A percentile compares a stretch with the other conserved stretches of the same genome.
phyloP scores from a whole-genome alignment of 306 rosid species.

The Prunus mira region DNA sequence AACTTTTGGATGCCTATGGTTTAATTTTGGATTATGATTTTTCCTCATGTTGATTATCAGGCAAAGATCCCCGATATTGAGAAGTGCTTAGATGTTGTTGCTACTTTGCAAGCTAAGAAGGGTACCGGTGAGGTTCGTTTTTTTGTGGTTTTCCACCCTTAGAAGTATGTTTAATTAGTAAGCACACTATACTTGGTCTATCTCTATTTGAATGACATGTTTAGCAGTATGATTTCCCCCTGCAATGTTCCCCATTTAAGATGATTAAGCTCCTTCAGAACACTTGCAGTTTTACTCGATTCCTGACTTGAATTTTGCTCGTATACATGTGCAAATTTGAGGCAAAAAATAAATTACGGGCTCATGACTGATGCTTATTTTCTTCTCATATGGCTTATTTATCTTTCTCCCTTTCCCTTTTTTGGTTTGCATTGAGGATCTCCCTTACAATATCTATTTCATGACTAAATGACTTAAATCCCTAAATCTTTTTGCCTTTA shows the following conservation, averaged over 20 bases:
- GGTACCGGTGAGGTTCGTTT: conserved; percentile 96
- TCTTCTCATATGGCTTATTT: conserved; percentile 7
- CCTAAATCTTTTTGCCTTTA: background rate
- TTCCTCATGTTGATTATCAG: conserved; percentile 44
- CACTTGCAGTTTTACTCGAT: background rate
- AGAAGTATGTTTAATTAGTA: background rate
- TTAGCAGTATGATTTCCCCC: background rate
- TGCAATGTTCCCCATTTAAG: background rate
- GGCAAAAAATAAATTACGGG: background rate
- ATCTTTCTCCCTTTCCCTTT: background rate
- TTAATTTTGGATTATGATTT: background rate
- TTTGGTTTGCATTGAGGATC: background rate
- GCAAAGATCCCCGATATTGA: conserved; percentile 96
- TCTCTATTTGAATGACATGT: background rate
- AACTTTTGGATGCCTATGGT: background rate
- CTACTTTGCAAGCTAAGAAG: conserved; percentile 82
- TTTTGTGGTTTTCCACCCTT: conserved; percentile 18
- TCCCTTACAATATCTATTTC: background rate
- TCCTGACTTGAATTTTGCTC: background rate
- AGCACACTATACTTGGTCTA: conserved; percentile 1
- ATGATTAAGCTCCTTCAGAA: background rate
- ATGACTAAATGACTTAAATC: background rate
- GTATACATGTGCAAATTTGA: background rate
- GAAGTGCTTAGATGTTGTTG: conserved; percentile 85
- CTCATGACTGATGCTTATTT: background rate